These are phyloP conservation scores for Yamadazyma sp. DNA, from an alignment of 1,139 yeast genomes.

Conservation along the genomic window DNA sequence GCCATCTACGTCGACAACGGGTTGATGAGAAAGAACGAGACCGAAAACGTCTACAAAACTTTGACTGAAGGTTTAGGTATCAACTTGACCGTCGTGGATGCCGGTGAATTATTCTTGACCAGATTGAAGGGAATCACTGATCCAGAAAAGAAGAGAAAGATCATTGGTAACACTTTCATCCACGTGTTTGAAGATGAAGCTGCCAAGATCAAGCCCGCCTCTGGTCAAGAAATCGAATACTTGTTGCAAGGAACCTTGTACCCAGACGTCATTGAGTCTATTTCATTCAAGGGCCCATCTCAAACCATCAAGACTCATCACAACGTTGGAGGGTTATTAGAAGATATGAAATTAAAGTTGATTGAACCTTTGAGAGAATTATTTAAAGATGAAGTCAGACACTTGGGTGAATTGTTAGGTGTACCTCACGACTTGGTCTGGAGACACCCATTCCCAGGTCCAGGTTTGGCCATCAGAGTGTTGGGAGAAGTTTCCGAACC, in stretches of 20 bases:
- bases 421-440: conserved; percentile 96
- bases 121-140: conserved; percentile 93
- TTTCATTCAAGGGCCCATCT: conserved; percentile 98
- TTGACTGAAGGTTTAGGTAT: conserved; percentile 91
- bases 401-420: conserved; percentile 89
- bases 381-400: conserved; percentile 98
- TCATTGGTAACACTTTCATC: conserved; percentile 96
- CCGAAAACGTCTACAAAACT: conserved; percentile 82
- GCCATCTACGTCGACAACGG: conserved; percentile 98
- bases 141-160: conserved; percentile 98
- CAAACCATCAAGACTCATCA: conserved; percentile 99
- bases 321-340: conserved; percentile 97
- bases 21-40: conserved; percentile 93
- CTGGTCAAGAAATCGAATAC: conserved; percentile 88
- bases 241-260: conserved; percentile 95
- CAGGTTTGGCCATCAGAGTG: conserved; percentile 98
- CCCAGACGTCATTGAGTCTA: conserved; percentile 98
- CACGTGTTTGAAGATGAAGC: conserved; percentile 97
- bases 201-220: conserved; percentile 83
- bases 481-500: conserved; percentile 92
- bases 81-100: conserved; percentile 92
- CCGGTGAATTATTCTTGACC: conserved; percentile 82
- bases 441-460: conserved; percentile 99
- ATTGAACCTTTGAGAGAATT: conserved; percentile 98
- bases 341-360: conserved; percentile 95